Evolutionary conservation across 1,284 basidiomycete genomes (phyloP).

Genomic region (Agroathelia rolfsii): DNA sequence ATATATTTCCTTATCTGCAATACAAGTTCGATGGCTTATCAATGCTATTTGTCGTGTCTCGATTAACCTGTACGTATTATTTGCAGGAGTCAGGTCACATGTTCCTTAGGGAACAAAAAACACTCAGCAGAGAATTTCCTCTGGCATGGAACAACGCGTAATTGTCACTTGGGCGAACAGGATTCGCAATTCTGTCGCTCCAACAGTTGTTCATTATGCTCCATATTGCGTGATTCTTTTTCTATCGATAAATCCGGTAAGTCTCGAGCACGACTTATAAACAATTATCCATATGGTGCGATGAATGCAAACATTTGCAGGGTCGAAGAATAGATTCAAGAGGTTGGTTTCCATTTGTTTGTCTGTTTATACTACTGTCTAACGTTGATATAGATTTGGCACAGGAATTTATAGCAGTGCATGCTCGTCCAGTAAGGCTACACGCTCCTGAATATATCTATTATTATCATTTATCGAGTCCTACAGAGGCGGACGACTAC

Average conservation of each 20-base stretch:
- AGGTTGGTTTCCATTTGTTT: slow-evolving; percentile 19
- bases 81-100: slow-evolving; percentile 14
- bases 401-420: slow-evolving; percentile 50
- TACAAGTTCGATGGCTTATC: slow-evolving; percentile 31
- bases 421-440: slow-evolving; percentile 47
- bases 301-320: too few species aligned
- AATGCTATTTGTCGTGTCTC: slow-evolving; percentile 1
- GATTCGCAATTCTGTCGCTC: slow-evolving; percentile 35
- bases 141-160: slow-evolving; percentile 52
- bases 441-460: slow-evolving; percentile 5
- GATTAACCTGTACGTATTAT: not conserved
- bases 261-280: too few species aligned
- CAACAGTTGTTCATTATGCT: slow-evolving; percentile 40
- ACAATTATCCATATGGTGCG: too few species aligned
- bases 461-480: slow-evolving; percentile 1
- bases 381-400: slow-evolving; percentile 36
- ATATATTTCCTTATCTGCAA: slow-evolving; percentile 33
- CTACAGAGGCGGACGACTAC: slow-evolving; percentile 53
- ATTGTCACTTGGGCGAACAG: slow-evolving; percentile 43
- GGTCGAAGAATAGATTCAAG: slow-evolving; percentile 43
- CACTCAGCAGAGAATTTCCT: slow-evolving; percentile 41
- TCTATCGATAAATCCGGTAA: slow-evolving; percentile 43
- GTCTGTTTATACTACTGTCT: slow-evolving; percentile 4
- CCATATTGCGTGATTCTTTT: slow-evolving; percentile 43
- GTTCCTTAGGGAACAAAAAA: slow-evolving; percentile 16